A percentile compares a stretch with the other conserved stretches of the same genome.
Conservation (phyloP, 805 yeast species). For the Jamesozyma lodderae region DNA sequence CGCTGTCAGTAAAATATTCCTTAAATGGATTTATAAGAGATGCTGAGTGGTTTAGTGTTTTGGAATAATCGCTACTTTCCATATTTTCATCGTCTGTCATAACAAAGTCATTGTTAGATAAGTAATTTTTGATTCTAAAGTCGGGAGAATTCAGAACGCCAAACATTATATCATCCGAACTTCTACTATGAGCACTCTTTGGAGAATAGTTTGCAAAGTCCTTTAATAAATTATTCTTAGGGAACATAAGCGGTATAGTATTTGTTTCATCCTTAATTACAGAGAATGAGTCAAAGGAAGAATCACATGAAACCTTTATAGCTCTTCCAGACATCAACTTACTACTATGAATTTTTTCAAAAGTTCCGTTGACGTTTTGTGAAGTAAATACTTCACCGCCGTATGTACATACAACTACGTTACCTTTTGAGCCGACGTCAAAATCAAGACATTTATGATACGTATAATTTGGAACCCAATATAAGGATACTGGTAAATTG, state of each 20-base stretch:
- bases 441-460: conserved; percentile 46
- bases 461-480: conserved; percentile 56
- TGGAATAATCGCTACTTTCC: neutral
- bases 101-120: neutral
- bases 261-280: conserved; percentile 57
- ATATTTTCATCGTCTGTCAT: neutral
- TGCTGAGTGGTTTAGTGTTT: neutral
- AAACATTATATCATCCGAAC: neutral
- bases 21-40: neutral
- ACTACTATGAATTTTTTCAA: conserved; percentile 25
- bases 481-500: conserved; percentile 36
- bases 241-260: conserved; percentile 45
- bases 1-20: neutral
- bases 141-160: neutral
- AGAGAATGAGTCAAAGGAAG: conserved; percentile 55
- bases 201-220: conserved; percentile 54
- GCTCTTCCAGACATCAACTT: conserved; percentile 30
- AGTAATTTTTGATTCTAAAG: neutral
- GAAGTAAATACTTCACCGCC: conserved; percentile 57
- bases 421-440: conserved; percentile 60
- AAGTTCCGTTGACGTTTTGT: conserved; percentile 4
- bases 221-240: conserved; percentile 36
- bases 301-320: conserved; percentile 54
- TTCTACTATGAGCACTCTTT: conserved; percentile 14
- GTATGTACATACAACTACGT: conserved; percentile 54